Base-by-base conservation (phyloP, 352 stramenopile genomes). In the Sclerospora graminicola region DNA sequence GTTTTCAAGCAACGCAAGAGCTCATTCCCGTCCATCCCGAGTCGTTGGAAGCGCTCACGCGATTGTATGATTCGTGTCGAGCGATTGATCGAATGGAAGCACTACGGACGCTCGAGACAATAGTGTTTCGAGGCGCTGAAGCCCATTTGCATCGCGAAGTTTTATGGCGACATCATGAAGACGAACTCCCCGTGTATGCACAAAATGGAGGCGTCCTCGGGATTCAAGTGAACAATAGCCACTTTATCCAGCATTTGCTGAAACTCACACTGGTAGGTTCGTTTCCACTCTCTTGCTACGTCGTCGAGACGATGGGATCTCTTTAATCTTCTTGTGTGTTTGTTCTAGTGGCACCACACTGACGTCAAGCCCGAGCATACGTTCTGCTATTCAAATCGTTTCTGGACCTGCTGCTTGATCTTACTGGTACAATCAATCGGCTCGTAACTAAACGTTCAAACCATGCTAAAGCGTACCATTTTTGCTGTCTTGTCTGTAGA, bases 351-450 rank as follows among this genome's bases (percentile, higher is more conserved):
- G 59, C 57, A 74, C 23, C 49, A 50, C 11, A 51, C 30, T 18
- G 68, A 75, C 5, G 54, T 78, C 30, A 81, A 84, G 27, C 41
- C 69, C 19, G 78, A 89, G 18, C 71, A 88, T 42, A 62, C 86
- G 14, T 86, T 90, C 34, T 87, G 71, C 36, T 69, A 88, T 48
- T 72, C 73, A 1, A 87, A 68, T 33, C 76, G 76, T 16, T 93
- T 83, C 37, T 93, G 81, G 81, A 86, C 89, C 36, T 82, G 62
- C 14, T 88, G 76, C 51, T 79, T 73, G 4, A 87, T 93, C 57
- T 51, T 93, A n/a, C 45, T 93, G 66, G 78, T 92, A 60, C 58
- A 23, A 8, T 14, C 8, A n/a, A 29, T 26, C 13, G 41, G 2
- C n/a, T 10, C 21, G 35, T 19, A 8, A 42, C 2, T 23, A 23